Conservation (phyloP, 2,329 filamentous ascomycete genomes). For the Spiromastix sp. region DNA sequence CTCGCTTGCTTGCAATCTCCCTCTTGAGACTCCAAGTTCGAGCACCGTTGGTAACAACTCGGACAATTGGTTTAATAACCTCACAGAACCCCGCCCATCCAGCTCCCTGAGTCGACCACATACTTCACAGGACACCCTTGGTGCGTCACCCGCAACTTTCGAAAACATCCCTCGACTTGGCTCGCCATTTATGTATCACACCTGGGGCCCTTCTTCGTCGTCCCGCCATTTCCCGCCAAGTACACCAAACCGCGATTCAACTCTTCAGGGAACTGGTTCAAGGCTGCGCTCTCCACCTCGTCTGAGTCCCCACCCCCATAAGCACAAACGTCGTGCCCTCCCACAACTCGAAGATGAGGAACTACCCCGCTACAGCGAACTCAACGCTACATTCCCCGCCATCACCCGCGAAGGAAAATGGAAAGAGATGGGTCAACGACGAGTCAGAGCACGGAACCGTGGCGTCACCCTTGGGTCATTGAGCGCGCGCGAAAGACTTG, state of each 20-base stretch:
- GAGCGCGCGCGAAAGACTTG: slow-evolving; percentile 38
- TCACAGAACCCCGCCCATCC: slow-evolving; percentile 14
- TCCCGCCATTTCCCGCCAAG: slow-evolving; percentile 21
- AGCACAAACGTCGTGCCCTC: slow-evolving; percentile 49
- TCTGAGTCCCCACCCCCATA: slow-evolving; percentile 43
- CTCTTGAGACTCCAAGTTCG: not conserved
- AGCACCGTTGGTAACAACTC: not conserved
- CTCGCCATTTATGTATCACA: slow-evolving; percentile 40
- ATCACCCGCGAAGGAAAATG: slow-evolving; percentile 26
- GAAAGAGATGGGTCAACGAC: slow-evolving; percentile 42
- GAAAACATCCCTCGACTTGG: slow-evolving; percentile 33
- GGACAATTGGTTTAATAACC: slow-evolving; percentile 25
- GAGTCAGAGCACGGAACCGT: slow-evolving; percentile 50
- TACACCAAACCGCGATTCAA: slow-evolving; percentile 29
- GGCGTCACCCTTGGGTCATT: slow-evolving; percentile 51
- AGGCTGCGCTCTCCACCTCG: slow-evolving; percentile 44
- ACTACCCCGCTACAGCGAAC: slow-evolving; percentile 31
- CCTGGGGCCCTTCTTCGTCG: slow-evolving; percentile 37
- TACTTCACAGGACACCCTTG: not conserved
- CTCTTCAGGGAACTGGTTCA: slow-evolving; percentile 34
- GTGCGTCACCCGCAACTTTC: slow-evolving; percentile 9
- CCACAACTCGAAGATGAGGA: slow-evolving; percentile 43
- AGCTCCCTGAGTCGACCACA: not conserved
- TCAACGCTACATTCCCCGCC: slow-evolving; percentile 24
- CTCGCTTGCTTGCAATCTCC: slow-evolving; percentile 21